phyloP scores from a whole-genome alignment of 179 eudicot genomes.

The Camellia oleifera region DNA sequence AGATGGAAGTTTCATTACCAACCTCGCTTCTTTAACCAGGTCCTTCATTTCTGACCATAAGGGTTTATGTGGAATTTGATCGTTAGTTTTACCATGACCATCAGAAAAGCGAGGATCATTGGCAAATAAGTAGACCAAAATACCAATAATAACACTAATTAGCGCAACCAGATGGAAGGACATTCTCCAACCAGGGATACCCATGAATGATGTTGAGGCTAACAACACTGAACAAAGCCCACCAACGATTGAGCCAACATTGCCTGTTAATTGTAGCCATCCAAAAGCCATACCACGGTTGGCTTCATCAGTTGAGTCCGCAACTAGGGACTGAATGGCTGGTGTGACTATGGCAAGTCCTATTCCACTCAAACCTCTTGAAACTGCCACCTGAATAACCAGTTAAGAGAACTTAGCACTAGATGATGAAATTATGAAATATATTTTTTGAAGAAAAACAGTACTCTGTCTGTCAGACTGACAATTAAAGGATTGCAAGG shows the following conservation, averaged over 20 bases:
- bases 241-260: conserved; percentile 70
- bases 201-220: conserved; percentile 59
- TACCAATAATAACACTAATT: conserved; percentile 64
- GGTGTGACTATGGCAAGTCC: conserved; percentile 77
- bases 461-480: not conserved
- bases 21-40: conserved; percentile 50
- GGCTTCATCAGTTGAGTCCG: conserved; percentile 81
- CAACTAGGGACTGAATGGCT: conserved; percentile 69
- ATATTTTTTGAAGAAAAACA: not conserved
- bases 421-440: conserved; percentile 5
- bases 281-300: conserved; percentile 89
- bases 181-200: conserved; percentile 77
- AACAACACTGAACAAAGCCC: conserved; percentile 51
- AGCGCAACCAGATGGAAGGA: conserved; percentile 73
- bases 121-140: conserved; percentile 62
- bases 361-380: conserved; percentile 76
- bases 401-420: conserved; percentile 15
- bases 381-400: conserved; percentile 63
- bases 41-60: conserved; percentile 45
- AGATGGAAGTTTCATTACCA: conserved; percentile 55
- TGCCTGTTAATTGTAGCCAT: conserved; percentile 66
- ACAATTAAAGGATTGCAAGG: not conserved
- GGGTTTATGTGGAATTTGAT: conserved; percentile 17
- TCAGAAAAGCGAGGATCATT: conserved; percentile 56
- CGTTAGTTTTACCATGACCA: conserved; percentile 16